Percentiles rank a stretch among this genome's conserved stretches.
These are phyloP conservation scores for Pleurotus giganteus DNA, from an alignment of 768 basidiomycete genomes.

Conservation along the genomic window DNA sequence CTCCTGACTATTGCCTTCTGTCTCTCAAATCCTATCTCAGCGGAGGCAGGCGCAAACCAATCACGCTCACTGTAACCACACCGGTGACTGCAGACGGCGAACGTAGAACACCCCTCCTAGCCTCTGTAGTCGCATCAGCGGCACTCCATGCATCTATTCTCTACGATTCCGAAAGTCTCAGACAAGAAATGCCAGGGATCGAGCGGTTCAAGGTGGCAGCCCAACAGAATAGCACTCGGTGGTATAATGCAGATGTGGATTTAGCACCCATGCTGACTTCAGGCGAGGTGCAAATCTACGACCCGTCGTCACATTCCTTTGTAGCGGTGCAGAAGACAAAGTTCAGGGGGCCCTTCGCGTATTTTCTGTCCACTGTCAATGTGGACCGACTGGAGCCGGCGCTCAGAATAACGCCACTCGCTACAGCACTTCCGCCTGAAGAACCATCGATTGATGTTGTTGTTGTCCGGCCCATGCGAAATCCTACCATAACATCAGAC, in stretches of 20 bases:
- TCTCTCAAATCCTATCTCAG: conserved; percentile 54
- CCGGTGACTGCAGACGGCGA: conserved; percentile 30
- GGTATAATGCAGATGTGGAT: conserved; percentile 62
- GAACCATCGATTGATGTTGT: conserved; percentile 67
- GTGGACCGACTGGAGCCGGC: conserved; percentile 83
- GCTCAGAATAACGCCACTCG: conserved; percentile 75
- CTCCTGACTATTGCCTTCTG: conserved; percentile 44
- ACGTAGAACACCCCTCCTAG: conserved; percentile 29
- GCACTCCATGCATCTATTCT: conserved; percentile 85
- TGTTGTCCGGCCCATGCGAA: conserved; percentile 68
- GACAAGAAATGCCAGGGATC: conserved; percentile 66
- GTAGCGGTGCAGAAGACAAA: conserved; percentile 32
- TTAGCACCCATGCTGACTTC: conserved; percentile 46
- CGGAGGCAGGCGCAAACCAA: conserved; percentile 32
- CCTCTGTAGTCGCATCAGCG: conserved; percentile 86
- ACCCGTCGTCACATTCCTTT: conserved; percentile 49
- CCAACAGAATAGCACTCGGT: conserved; percentile 64
- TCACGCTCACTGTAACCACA: conserved; percentile 56
- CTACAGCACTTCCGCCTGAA: conserved; percentile 41
- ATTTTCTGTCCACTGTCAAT: conserved; percentile 81
- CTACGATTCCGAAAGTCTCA: conserved; percentile 74
- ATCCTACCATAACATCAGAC: conserved; percentile 45
- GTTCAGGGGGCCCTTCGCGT: conserved; percentile 78
- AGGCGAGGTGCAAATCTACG: conserved; percentile 56
- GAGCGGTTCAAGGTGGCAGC: conserved; percentile 91